phyloP scores from a whole-genome alignment of 495 filamentous ascomycete species.

The Hypoxylon fragiforme region DNA sequence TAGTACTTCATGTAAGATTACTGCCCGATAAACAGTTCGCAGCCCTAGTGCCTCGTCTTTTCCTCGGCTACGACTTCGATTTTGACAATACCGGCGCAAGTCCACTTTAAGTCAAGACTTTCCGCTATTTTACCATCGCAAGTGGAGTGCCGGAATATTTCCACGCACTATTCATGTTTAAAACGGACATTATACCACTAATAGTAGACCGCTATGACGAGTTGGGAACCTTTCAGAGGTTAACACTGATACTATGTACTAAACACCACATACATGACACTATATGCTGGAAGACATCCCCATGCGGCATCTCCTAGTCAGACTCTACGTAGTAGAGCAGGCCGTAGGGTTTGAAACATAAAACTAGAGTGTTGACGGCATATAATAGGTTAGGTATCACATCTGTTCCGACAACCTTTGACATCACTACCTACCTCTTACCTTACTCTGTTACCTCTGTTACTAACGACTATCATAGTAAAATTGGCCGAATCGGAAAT shows the following conservation, averaged over 20 bases:
- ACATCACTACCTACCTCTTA: neutral
- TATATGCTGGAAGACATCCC: too few species aligned
- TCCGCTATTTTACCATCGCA: conserved; percentile 11
- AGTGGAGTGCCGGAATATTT: conserved; percentile 27
- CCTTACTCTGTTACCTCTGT: neutral
- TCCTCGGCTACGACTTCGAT: neutral
- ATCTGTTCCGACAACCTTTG: neutral
- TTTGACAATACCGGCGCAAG: conserved; percentile 17
- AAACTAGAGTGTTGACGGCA: too few species aligned
- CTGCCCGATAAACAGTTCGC: conserved; percentile 30
- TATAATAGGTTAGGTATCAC: neutral
- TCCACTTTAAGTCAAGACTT: conserved; percentile 21
- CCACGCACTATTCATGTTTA: conserved; percentile 18
- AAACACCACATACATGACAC: too few species aligned
- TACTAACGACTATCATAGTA: neutral
- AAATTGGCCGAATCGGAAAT: neutral
- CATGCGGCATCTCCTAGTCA: too few species aligned
- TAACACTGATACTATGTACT: too few species aligned
- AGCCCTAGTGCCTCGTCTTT: conserved; percentile 20
- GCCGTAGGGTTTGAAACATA: conserved; percentile 18
- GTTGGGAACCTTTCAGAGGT: too few species aligned
- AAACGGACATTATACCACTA: conserved; percentile 26
- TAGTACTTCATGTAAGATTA: conserved; percentile 30
- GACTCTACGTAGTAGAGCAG: conserved; percentile 12
- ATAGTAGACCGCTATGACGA: conserved; percentile 24